Evolutionary conservation across 495 filamentous ascomycete genomes (phyloP).

Genomic region (Daldinia bambusicola): DNA sequence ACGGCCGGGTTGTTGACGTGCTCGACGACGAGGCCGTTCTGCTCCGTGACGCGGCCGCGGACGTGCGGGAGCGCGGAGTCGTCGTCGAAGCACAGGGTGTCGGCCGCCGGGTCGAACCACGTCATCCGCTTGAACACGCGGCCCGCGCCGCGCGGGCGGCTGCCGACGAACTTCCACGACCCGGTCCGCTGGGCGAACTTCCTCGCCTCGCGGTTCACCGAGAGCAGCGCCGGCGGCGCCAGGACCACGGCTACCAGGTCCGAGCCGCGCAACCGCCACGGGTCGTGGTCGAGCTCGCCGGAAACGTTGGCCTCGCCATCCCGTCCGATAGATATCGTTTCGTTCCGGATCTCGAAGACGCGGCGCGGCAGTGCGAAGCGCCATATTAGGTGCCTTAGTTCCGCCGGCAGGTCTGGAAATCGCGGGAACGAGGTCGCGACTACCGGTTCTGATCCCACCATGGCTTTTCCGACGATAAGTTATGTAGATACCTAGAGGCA

Average conservation of each 20-base stretch:
- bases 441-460: slow-evolving; percentile 26
- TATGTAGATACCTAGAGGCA: not conserved
- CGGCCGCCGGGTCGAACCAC: slow-evolving; percentile 38
- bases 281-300: slow-evolving; percentile 31
- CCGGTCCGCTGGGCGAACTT: slow-evolving; percentile 24
- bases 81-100: slow-evolving; percentile 44
- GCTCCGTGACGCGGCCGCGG: slow-evolving; percentile 2
- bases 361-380: slow-evolving; percentile 35
- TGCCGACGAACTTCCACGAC: slow-evolving; percentile 37
- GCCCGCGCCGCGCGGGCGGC: slow-evolving; percentile 24
- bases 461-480: slow-evolving; percentile 4
- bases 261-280: slow-evolving; percentile 30
- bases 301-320: slow-evolving; percentile 29
- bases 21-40: slow-evolving; percentile 30
- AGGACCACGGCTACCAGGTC: slow-evolving; percentile 36
- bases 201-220: slow-evolving; percentile 36
- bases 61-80: slow-evolving; percentile 24
- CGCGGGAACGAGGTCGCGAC: slow-evolving; percentile 32
- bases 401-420: slow-evolving; percentile 33
- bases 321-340: slow-evolving; percentile 26
- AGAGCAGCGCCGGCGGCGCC: slow-evolving; percentile 30
- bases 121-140: slow-evolving; percentile 24
- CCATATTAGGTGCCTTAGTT: slow-evolving; percentile 35
- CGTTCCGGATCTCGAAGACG: slow-evolving; percentile 38
- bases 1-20: slow-evolving; percentile 31